Evolutionary conservation across 75 land plant species (phyloP).

Genomic region (Picea glauca): DNA sequence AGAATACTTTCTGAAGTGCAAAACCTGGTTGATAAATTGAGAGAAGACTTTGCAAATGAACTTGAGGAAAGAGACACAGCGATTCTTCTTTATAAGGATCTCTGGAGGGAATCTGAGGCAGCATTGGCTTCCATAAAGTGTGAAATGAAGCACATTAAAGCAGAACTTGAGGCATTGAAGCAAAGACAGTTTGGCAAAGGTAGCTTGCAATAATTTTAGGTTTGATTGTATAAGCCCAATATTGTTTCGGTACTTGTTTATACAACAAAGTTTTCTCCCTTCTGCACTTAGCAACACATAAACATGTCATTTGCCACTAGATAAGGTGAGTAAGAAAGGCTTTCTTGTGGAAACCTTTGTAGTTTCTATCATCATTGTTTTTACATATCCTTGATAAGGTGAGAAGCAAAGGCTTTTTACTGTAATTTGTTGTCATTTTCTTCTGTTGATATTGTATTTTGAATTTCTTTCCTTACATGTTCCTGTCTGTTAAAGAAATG

Average conservation of each 20-base stretch:
- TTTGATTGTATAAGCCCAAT: neutral
- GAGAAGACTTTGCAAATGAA: constrained; percentile 1
- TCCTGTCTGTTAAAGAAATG: neutral
- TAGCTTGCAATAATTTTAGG: neutral
- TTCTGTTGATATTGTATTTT: neutral
- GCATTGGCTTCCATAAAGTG: neutral
- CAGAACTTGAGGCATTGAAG: neutral
- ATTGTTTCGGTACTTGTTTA: neutral
- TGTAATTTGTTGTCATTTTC: neutral
- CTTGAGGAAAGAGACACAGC: neutral
- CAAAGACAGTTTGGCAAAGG: neutral
- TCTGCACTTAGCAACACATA: neutral
- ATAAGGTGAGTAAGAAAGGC: neutral
- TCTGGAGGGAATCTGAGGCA: neutral
- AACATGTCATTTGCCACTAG: neutral
- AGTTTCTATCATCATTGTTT: no score
- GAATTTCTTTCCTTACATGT: neutral
- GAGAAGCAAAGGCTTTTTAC: no score
- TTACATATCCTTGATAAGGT: no score
- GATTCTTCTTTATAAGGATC: neutral
- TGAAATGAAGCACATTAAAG: constrained; percentile 6
- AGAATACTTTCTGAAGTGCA: neutral
- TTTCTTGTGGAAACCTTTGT: no score
- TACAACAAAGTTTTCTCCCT: neutral
- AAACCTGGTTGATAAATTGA: neutral